These are phyloP conservation scores for Xylariaceae sp. DNA, from an alignment of 2,329 filamentous ascomycete genomes.

Conservation along the genomic window DNA sequence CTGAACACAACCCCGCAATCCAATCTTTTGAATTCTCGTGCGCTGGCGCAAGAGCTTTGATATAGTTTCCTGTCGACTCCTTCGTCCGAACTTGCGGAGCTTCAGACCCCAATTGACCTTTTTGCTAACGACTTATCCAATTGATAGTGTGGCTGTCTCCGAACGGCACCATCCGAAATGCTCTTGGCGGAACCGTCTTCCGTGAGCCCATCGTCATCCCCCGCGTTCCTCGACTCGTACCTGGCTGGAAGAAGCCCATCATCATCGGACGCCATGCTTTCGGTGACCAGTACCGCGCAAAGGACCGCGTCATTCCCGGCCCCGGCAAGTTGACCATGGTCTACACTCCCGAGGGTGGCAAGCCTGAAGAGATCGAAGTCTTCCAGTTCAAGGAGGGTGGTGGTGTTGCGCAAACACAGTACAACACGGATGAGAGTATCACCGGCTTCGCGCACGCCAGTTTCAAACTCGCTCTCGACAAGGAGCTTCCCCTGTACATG, in stretches of 20 bases:
- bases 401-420: constrained; percentile 90
- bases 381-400: constrained; percentile 85
- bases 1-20: constrained; percentile 2
- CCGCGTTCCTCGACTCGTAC: constrained; percentile 86
- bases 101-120: not conserved
- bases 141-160: constrained; percentile 89
- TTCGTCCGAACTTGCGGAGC: not conserved
- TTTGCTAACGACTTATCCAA: constrained; percentile 10
- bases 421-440: constrained; percentile 98
- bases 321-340: constrained; percentile 91
- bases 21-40: too few relatives aligned
- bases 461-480: constrained; percentile 90
- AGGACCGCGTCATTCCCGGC: constrained; percentile 80
- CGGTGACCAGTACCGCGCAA: constrained; percentile 97
- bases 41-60: constrained; percentile 1
- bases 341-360: constrained; percentile 80
- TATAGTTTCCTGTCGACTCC: not conserved
- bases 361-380: constrained; percentile 84
- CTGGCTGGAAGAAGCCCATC: constrained; percentile 98
- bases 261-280: constrained; percentile 98
- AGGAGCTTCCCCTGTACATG: constrained; percentile 95
- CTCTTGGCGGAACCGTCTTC: constrained; percentile 92
- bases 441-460: constrained; percentile 90
- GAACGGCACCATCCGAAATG: constrained; percentile 82
- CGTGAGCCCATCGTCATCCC: constrained; percentile 97